Base-by-base conservation (phyloP, 106 monocot genomes). In the Apostasia ramifera region DNA sequence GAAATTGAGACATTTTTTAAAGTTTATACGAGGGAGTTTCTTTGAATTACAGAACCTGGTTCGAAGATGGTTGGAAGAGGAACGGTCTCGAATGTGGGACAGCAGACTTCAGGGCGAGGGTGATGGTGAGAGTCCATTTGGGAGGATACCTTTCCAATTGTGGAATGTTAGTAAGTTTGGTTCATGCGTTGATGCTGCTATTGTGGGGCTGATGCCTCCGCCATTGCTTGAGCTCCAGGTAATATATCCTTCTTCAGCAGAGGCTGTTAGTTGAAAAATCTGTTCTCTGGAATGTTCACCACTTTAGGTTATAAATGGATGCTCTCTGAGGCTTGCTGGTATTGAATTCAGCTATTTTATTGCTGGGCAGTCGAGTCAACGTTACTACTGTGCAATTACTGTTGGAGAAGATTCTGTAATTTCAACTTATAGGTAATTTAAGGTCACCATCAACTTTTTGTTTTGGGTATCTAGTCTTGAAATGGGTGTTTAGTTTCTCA, bases 181-280 rank as follows among this genome's bases (percentile, higher is more conserved):
- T 37, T 71, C 77, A 47, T 97, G 89, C 70, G 80, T 78, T 66
- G 97, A 97, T 89, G 89, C 89, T n/a, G 92, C 83, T 1, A 92
- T 97, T 69, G 77, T 84, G 4, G 89, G 97, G 37, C 63, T 97
- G 53, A 97, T 97, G 89, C 84, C 97, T 40, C 97, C 97, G 4
- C 97, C 97, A n/a, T 77, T 97, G 2, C 72, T 97, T 78, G 92
- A 97, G 70, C 76, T 97, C 71, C 92, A 92, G 84, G 97, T 97
- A 54, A 83, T 38, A 71, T 51, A 10, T 9, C 42, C 15, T 51
- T 50, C 40, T 70, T 51, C 40, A 43, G 14, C 46, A 1, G 14
- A 47, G 3, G 48, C 4, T 39, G 63, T n/a, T 13, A 69, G 47
- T 1, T 47, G 44, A 26, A 13, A 44, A 15, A 5, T 63, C 10